phyloP scores from a whole-genome alignment of 805 yeast species.

The Allodekkera sacchari region DNA sequence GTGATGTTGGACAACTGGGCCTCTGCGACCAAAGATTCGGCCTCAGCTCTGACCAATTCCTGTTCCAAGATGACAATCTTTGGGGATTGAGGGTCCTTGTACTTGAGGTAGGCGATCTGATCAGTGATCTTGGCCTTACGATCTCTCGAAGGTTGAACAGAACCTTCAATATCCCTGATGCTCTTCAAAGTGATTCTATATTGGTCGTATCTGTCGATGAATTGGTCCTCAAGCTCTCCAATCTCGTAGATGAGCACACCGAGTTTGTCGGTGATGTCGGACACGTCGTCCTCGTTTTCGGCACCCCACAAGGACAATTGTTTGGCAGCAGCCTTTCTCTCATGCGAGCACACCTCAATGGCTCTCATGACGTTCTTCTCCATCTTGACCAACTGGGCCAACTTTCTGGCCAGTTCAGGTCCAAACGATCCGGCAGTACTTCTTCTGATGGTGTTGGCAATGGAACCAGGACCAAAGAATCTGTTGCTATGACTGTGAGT shows the following conservation, averaged over 20 bases:
- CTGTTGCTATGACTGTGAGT: slow-evolving; percentile 31
- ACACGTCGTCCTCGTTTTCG: slow-evolving; percentile 76
- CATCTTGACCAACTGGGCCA: slow-evolving; percentile 67
- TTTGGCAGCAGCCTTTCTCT: slow-evolving; percentile 74
- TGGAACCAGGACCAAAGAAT: slow-evolving; percentile 81
- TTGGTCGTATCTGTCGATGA: slow-evolving; percentile 79
- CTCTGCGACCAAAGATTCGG: slow-evolving; percentile 85
- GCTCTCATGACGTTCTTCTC: slow-evolving; percentile 78
- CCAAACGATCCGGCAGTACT: slow-evolving; percentile 73
- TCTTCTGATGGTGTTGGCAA: slow-evolving; percentile 42
- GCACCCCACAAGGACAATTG: slow-evolving; percentile 84
- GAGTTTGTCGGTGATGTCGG: slow-evolving; percentile 79
- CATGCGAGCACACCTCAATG: slow-evolving; percentile 67
- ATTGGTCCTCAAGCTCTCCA: slow-evolving; percentile 82
- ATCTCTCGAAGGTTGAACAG: slow-evolving; percentile 84
- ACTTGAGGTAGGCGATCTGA: slow-evolving; percentile 74
- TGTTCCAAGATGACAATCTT: slow-evolving; percentile 77
- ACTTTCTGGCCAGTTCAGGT: slow-evolving; percentile 70
- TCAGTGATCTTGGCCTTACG: slow-evolving; percentile 80
- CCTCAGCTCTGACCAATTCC: slow-evolving; percentile 86
- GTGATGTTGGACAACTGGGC: slow-evolving; percentile 86
- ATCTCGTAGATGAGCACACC: slow-evolving; percentile 78
- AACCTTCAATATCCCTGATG: slow-evolving; percentile 76
- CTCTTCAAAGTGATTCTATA: slow-evolving; percentile 77
- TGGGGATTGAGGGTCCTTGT: slow-evolving; percentile 80